phyloP scores from a whole-genome alignment of 148 eudicot genomes.

The Bassia scoparia region DNA sequence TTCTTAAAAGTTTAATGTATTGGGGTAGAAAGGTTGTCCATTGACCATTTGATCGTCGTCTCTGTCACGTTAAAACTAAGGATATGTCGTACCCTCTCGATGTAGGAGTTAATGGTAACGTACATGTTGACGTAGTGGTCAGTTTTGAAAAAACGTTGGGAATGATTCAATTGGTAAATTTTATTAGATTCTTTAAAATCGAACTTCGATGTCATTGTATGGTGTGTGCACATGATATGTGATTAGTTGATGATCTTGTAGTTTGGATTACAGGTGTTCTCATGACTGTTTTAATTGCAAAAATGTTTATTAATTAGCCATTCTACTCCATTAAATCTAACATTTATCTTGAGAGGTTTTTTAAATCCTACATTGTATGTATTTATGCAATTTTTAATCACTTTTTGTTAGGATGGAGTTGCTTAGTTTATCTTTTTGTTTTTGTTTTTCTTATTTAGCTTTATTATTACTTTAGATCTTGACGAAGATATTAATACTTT shows the following conservation, averaged over 20 bases:
- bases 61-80: too few relatives aligned
- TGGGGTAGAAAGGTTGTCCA: too few relatives aligned
- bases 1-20: too few relatives aligned
- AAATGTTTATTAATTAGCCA: too few relatives aligned
- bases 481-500: not conserved
- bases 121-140: too few relatives aligned
- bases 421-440: constrained; percentile 1
- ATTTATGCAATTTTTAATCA: not conserved
- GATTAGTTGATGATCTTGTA: not conserved
- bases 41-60: too few relatives aligned
- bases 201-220: too few relatives aligned
- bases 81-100: too few relatives aligned
- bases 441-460: not conserved
- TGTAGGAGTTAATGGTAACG: too few relatives aligned
- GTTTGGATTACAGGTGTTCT: constrained; percentile 3
- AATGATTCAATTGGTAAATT: not conserved
- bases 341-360: constrained; percentile 18
- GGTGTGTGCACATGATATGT: not conserved
- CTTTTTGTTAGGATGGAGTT: constrained; percentile 2
- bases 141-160: too few relatives aligned
- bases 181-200: too few relatives aligned
- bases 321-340: not conserved
- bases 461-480: not conserved
- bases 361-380: not conserved
- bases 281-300: not conserved